Evolutionary conservation across 129 eudicot genomes (phyloP), one percentile per base, ranked within the genome.

Genomic region (Lactuca sativa): DNA sequence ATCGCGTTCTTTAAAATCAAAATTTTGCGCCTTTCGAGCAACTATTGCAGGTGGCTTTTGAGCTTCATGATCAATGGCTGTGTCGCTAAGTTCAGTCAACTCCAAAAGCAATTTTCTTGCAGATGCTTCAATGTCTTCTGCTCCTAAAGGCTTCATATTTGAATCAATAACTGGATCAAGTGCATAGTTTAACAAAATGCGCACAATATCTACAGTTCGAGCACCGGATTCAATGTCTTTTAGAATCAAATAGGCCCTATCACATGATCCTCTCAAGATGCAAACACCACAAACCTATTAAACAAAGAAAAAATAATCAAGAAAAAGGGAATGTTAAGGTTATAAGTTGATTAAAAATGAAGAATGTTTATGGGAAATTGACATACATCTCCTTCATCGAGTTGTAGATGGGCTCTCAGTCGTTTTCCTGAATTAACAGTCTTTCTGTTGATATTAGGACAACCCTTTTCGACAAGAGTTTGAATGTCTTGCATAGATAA

Each of bases 361-460:
- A 11, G 9, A 6, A 56, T 16, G 54, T 62, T 62, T 2, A 47
- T 16, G 53, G 44, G 59, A 16, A 71, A 40, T 18, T 40, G 66
- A 83, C 98, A 83, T 74, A 93, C 98, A 63, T 89, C 89, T 83
- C 86, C 88, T 84, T 93, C 98, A 62, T 87, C 90, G 31, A 93
- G 87, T 44, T 75, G 77, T 62, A 86, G 56, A 74, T 86, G 81
- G 4, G 85, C 84, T 74, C 98, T 85, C 83, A 93, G 76, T 59
- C 95, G 86, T 78, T 93, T 93, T 7, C 92, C 90, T 17, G 98
- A 93, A 71, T 89, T 93, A 33, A 93, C 96, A 18, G 83, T 81
- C 83, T 93, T 93, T 9, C 95, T 78, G 17, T 65, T 31, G 36
- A 90, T 70, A 79, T 83, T 93, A 21, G 98, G 98, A 44, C 98